phyloP scores from a whole-genome alignment of 164 flowering plant species.

The Sedum album region DNA sequence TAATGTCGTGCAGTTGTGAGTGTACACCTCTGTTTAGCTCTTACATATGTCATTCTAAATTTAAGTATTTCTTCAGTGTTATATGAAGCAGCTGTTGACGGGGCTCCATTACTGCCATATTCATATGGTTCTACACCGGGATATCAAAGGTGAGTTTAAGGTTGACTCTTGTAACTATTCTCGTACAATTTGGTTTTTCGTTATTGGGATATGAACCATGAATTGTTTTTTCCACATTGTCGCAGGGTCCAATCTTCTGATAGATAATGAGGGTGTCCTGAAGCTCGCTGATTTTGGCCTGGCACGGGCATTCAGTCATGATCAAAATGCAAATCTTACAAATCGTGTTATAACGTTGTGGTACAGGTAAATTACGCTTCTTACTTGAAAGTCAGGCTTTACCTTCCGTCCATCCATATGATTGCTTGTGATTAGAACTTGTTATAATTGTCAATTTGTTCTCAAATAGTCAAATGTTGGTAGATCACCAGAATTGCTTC shows the following conservation, averaged over 20 bases:
- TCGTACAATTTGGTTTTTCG: background rate
- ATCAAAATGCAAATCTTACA: constrained; percentile 72
- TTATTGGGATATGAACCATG: background rate
- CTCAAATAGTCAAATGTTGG: constrained; percentile 15
- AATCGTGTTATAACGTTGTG: constrained; percentile 92
- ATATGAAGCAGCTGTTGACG: constrained; percentile 87
- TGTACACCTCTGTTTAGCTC: background rate
- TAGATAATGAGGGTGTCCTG: constrained; percentile 85
- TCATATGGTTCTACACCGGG: constrained; percentile 94
- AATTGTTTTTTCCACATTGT: background rate
- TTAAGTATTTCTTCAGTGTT: constrained; percentile 47
- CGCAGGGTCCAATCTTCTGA: constrained; percentile 93
- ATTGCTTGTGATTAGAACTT: background rate
- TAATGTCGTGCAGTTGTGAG: too few species aligned
- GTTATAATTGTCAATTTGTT: constrained; percentile 5
- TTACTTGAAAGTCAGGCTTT: background rate
- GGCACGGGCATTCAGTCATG: constrained; percentile 72
- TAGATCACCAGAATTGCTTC: constrained; percentile 97
- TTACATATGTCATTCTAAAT: background rate
- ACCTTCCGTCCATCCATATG: too few species aligned
- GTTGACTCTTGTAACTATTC: background rate
- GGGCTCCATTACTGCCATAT: constrained; percentile 95
- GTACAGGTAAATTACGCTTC: constrained; percentile 58
- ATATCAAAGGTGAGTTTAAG: constrained; percentile 64
- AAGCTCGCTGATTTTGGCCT: constrained; percentile 99